Evolutionary conservation across 805 yeast genomes (phyloP).

Genomic region (Lachancea nothofagi): DNA sequence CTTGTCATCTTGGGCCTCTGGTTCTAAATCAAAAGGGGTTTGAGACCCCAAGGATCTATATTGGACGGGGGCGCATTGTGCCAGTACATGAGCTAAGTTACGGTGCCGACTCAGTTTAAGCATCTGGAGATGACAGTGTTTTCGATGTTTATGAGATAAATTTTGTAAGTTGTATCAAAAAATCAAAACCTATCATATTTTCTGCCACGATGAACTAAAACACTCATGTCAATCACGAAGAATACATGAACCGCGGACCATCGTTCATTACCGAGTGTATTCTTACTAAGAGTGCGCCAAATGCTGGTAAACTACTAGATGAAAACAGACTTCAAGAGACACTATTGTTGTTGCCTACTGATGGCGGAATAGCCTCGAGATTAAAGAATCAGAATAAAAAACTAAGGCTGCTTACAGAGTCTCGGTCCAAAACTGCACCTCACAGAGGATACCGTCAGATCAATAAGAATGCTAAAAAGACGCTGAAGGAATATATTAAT

Average conservation of each 20-base stretch:
- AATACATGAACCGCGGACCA: conserved; percentile 31
- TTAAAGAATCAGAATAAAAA: conserved; percentile 19
- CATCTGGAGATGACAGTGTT: not conserved
- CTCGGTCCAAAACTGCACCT: conserved; percentile 15
- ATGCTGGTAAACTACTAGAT: conserved; percentile 29
- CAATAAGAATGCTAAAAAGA: conserved; percentile 29
- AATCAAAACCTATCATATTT: not conserved
- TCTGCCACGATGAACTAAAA: not conserved
- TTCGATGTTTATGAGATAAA: not conserved
- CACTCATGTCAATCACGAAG: not conserved
- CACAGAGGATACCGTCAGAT: conserved; percentile 24
- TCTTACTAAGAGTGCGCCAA: conserved; percentile 25
- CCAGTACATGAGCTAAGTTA: not conserved
- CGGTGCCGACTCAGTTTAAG: not conserved
- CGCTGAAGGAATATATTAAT: conserved; percentile 27
- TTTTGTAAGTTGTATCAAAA: not conserved
- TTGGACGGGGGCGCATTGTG: not conserved
- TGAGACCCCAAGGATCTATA: not conserved
- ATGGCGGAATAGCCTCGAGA: conserved; percentile 25
- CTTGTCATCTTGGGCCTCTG: conserved; percentile 21
- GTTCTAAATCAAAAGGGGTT: conserved; percentile 10
- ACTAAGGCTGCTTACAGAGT: conserved; percentile 9
- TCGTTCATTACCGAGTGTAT: conserved; percentile 28
- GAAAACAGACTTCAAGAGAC: conserved; percentile 32
- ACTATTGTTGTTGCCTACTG: conserved; percentile 33